Base-by-base conservation (phyloP, 2,329 filamentous ascomycete species). In the Pseudonectria buxi region DNA sequence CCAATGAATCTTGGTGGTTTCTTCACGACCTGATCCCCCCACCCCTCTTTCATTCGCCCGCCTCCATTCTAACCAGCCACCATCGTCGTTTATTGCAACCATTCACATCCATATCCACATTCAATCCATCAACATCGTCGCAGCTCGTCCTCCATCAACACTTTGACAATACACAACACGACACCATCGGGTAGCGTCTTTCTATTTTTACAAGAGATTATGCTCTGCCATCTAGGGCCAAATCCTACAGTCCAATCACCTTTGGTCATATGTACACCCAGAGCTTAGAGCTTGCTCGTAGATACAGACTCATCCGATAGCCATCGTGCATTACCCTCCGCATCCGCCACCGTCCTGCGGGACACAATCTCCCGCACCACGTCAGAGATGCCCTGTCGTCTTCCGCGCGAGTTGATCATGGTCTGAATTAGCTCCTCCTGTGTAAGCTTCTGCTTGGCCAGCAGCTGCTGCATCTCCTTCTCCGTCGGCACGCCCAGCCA, bases 401-500 rank as follows among this genome's bases (percentile, higher is more conserved):
- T 69, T 14, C 71, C 68, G 53, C 70, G 74, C 47, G 61, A 68
- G 30, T 68, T 63, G 26, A 86, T 59, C 28, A 94, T 75, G 47
- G 78, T 68, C 14, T 73, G 65, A 24, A 83, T 61, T 40, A 89
- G 72, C 58, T 84, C 69, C 41, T 71, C 63, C 6, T 66, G 62
- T n/a, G 63, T 68, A 52, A 57, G 59, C 15, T 39, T 48, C 37
- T 59, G 65, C 16, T 56, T 47, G 14, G 46, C 49, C 13, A 81
- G 64, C 27, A 72, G 35, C 9, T 50, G 37, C 54, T 65, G 55
- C 11, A 84, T 65, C 33, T 84, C 73, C 26, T 51, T 49, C 63
- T 96, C 89, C 2, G 69, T 72, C 5, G 90, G 92, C 41, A 95
- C 67, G 5, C 81, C 83, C 22, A 88, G 78, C n/a, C 32, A 28